These are phyloP conservation scores for Inosperma sp. DNA, from an alignment of 768 basidiomycete genomes.

Conservation along the genomic window DNA sequence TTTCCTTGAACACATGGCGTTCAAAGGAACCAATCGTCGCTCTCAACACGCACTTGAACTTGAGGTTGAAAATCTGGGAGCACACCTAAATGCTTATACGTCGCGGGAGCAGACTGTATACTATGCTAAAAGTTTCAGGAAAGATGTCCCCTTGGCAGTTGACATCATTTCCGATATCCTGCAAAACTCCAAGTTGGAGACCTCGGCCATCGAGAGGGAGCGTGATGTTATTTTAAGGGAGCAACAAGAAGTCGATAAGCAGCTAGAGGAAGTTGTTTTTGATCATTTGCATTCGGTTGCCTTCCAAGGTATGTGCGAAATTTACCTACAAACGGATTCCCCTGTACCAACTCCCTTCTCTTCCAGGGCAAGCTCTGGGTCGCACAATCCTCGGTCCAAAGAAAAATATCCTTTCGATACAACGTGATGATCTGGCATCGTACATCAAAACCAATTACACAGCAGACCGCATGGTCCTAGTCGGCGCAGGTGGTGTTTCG, in stretches of 20 bases:
- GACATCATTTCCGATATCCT: slow-evolving; percentile 98
- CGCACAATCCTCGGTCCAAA: slow-evolving; percentile 97
- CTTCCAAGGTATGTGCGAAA: slow-evolving; percentile 72
- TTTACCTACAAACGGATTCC: not conserved
- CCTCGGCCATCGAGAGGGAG: slow-evolving; percentile 85
- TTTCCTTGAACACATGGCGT: slow-evolving; percentile 98
- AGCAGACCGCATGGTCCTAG: slow-evolving; percentile 97
- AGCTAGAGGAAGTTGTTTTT: slow-evolving; percentile 96
- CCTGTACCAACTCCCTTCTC: not conserved
- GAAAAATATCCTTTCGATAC: slow-evolving; percentile 92
- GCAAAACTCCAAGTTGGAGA: slow-evolving; percentile 93
- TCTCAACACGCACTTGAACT: slow-evolving; percentile 89
- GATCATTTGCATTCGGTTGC: slow-evolving; percentile 97
- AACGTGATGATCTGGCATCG: slow-evolving; percentile 76
- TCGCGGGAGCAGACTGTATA: slow-evolving; percentile 99
- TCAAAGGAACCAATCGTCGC: slow-evolving; percentile 90
- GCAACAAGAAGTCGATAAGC: slow-evolving; percentile 99
- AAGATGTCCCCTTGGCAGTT: slow-evolving; percentile 86
- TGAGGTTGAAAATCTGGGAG: slow-evolving; percentile 96
- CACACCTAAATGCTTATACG: slow-evolving; percentile 94
- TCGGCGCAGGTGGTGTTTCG: slow-evolving; percentile 93
- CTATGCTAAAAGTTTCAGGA: slow-evolving; percentile 97
- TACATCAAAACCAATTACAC: slow-evolving; percentile 99
- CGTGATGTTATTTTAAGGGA: slow-evolving; percentile 95
- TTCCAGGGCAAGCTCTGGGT: slow-evolving; percentile 85